phyloP scores from a whole-genome alignment of 129 eudicot genomes.

The Chrysanthemum seticuspe region DNA sequence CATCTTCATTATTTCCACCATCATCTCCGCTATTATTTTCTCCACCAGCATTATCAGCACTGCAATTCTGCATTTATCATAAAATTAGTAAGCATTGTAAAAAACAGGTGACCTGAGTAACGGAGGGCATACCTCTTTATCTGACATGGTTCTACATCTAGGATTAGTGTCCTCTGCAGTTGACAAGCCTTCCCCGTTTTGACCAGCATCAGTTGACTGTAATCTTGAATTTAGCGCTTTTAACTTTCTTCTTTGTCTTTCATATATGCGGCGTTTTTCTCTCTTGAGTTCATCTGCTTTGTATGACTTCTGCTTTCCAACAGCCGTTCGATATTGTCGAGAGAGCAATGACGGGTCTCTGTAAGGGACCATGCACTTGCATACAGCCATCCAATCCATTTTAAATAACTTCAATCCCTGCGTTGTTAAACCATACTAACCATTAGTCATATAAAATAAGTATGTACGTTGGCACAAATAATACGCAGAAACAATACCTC shows the following conservation, averaged over 20 bases:
- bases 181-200: slow-evolving; percentile 36
- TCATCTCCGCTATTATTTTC: slow-evolving; percentile 62
- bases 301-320: slow-evolving; percentile 86
- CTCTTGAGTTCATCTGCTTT: slow-evolving; percentile 56
- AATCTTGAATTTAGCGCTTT: slow-evolving; percentile 38
- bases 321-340: slow-evolving; percentile 92
- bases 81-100: not conserved
- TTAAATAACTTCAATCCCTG: slow-evolving; percentile 78
- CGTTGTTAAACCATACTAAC: slow-evolving; percentile 23
- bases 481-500: slow-evolving; percentile 7
- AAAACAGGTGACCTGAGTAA: not conserved
- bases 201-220: slow-evolving; percentile 14
- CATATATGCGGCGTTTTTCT: slow-evolving; percentile 71
- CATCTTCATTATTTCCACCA: slow-evolving; percentile 57
- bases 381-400: slow-evolving; percentile 81
- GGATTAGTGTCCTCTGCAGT: slow-evolving; percentile 27
- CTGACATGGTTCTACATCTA: slow-evolving; percentile 46
- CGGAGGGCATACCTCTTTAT: slow-evolving; percentile 55
- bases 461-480: slow-evolving; percentile 1
- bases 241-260: slow-evolving; percentile 45
- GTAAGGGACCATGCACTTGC: slow-evolving; percentile 77
- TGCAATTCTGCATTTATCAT: slow-evolving; percentile 42
- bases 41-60: slow-evolving; percentile 44
- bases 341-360: slow-evolving; percentile 87
- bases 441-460: slow-evolving; percentile 1